Evolutionary conservation across 31 red algal species (phyloP).

Genomic region (Porphyra umbilicalis): DNA sequence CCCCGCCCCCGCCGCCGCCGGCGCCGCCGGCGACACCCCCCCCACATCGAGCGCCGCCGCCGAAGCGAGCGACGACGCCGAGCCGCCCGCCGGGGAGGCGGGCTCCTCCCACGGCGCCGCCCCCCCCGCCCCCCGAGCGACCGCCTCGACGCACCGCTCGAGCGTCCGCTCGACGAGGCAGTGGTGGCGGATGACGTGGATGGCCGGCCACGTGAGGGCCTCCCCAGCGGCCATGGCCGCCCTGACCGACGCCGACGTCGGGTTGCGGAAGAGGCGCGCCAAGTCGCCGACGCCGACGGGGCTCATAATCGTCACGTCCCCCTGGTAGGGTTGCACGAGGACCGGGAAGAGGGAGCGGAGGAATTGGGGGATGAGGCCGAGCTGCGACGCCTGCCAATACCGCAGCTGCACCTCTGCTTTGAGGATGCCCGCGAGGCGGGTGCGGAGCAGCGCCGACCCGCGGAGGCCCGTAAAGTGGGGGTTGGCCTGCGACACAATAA

Average conservation of each 20-base stretch:
- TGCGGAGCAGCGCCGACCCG: constrained; percentile 52
- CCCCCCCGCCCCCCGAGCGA: constrained; percentile 24
- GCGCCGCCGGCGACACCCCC: background rate
- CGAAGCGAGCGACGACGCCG: background rate
- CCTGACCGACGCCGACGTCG: constrained; percentile 24
- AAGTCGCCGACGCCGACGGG: constrained; percentile 53
- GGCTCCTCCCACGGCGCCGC: constrained; percentile 2
- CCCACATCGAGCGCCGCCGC: background rate
- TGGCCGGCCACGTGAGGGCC: constrained; percentile 47
- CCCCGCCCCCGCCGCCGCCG: background rate
- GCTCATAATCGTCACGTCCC: constrained; percentile 84
- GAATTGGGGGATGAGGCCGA: constrained; percentile 54
- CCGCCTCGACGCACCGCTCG: constrained; percentile 60
- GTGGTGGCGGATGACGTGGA: constrained; percentile 74
- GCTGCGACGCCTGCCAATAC: constrained; percentile 65
- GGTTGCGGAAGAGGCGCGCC: constrained; percentile 53
- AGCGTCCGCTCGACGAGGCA: constrained; percentile 80
- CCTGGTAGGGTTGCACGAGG: constrained; percentile 90
- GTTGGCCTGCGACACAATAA: constrained; percentile 91
- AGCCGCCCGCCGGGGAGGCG: background rate
- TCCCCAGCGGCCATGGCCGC: constrained; percentile 38
- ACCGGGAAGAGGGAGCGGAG: constrained; percentile 61
- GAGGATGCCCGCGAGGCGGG: constrained; percentile 46
- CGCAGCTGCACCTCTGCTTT: constrained; percentile 85
- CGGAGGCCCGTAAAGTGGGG: constrained; percentile 61